Conservation (phyloP, 441 rosid genomes). For the Theobroma grandiflorum region DNA sequence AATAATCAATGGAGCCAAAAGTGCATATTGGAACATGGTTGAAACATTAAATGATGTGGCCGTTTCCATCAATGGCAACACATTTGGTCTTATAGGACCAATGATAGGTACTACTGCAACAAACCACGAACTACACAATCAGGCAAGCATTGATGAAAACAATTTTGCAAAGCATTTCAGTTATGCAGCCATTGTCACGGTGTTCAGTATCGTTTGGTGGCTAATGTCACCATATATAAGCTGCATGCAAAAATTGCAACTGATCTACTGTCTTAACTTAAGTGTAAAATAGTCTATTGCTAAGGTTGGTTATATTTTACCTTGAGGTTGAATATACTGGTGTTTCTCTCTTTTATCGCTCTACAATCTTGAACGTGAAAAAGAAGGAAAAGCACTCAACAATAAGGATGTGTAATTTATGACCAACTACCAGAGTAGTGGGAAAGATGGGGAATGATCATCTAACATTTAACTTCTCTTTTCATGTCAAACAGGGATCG, state of each 20-base stretch:
- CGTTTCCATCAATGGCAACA: background rate
- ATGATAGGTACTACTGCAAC: slow-evolving; percentile 1
- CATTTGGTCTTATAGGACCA: background rate
- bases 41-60: background rate
- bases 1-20: background rate
- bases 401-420: background rate
- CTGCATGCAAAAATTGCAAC: background rate
- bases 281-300: background rate
- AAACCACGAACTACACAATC: background rate
- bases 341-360: background rate
- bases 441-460: background rate
- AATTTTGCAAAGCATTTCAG: background rate
- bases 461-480: too few species aligned
- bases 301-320: background rate
- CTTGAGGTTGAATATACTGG: background rate
- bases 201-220: background rate
- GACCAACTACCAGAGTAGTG: background rate
- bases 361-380: background rate
- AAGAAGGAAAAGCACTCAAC: background rate
- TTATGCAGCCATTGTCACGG: background rate
- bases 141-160: background rate
- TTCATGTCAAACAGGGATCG: too few species aligned
- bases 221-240: background rate
- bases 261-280: background rate
- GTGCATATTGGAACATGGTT: background rate